A percentile compares a stretch with the other conserved stretches of the same genome.
phyloP scores from a whole-genome alignment of 805 yeast genomes.

The Yarrowia alimentaria region DNA sequence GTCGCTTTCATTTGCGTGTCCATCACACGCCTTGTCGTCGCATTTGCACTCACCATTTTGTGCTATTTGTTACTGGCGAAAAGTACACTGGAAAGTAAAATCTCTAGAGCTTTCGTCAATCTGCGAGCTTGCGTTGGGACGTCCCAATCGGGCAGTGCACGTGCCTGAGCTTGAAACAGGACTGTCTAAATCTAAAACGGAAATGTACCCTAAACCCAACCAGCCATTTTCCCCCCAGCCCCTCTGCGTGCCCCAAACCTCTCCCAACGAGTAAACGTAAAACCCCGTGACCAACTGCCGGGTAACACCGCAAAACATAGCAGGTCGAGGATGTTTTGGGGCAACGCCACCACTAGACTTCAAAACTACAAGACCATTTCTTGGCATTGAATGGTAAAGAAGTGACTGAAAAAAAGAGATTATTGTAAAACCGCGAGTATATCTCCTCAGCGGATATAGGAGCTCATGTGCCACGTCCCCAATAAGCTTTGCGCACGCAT shows the following conservation, averaged over 20 bases:
- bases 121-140: slow-evolving; percentile 25
- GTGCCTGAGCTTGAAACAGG: slow-evolving; percentile 1
- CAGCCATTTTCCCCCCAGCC: not conserved
- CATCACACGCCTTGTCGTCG: slow-evolving; percentile 20
- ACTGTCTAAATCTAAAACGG: slow-evolving; percentile 11
- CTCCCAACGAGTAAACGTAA: not conserved
- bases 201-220: slow-evolving; percentile 8
- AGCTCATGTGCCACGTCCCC: too few species aligned
- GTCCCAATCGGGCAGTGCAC: slow-evolving; percentile 26
- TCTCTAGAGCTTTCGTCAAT: slow-evolving; percentile 24
- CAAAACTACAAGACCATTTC: too few species aligned
- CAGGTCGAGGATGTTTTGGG: too few species aligned
- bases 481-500: slow-evolving; percentile 1
- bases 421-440: too few species aligned
- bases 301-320: not conserved
- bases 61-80: slow-evolving; percentile 28
- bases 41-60: slow-evolving; percentile 25
- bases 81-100: slow-evolving; percentile 26
- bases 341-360: too few species aligned
- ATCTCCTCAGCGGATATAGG: too few species aligned
- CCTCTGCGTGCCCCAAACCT: too few species aligned
- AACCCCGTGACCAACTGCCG: not conserved
- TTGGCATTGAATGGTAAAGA: too few species aligned
- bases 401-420: too few species aligned
- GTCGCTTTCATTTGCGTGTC: slow-evolving; percentile 3